Conservation (phyloP, 192 early-diverging fungal species). For the Mortierella alpina region DNA sequence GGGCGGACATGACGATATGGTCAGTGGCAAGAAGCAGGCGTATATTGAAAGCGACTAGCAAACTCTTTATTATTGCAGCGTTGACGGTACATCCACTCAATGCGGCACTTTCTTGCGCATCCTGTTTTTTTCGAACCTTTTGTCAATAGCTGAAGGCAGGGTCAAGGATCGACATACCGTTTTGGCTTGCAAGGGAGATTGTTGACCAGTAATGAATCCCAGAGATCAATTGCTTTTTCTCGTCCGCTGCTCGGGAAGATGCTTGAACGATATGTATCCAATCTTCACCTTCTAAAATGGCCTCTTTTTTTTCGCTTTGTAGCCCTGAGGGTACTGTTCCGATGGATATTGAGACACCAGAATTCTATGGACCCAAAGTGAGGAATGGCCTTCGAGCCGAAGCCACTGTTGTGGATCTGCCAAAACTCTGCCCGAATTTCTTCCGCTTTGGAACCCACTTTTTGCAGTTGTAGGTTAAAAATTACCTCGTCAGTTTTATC, state of each 20-base stretch:
- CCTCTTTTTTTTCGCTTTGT: neutral
- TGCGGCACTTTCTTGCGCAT: too few species aligned
- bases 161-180: conserved; percentile 43
- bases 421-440: conserved; percentile 39
- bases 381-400: conserved; percentile 41
- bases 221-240: neutral
- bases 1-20: conserved; percentile 34
- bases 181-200: conserved; percentile 45
- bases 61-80: neutral
- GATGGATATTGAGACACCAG: conserved; percentile 37
- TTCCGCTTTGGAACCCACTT: conserved; percentile 39
- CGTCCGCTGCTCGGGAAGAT: neutral
- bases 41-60: neutral
- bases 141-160: conserved; percentile 33
- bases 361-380: conserved; percentile 43
- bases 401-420: conserved; percentile 29
- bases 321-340: conserved; percentile 20
- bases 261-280: neutral
- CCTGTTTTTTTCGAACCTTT: neutral
- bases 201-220: conserved; percentile 21
- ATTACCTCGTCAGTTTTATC: neutral
- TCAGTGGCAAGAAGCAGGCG: neutral
- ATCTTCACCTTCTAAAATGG: neutral
- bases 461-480: conserved; percentile 19
- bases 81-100: too few species aligned